These are phyloP conservation scores for Chlorociboria aeruginascens DNA, from an alignment of 495 filamentous ascomycete genomes.

Conservation along the genomic window DNA sequence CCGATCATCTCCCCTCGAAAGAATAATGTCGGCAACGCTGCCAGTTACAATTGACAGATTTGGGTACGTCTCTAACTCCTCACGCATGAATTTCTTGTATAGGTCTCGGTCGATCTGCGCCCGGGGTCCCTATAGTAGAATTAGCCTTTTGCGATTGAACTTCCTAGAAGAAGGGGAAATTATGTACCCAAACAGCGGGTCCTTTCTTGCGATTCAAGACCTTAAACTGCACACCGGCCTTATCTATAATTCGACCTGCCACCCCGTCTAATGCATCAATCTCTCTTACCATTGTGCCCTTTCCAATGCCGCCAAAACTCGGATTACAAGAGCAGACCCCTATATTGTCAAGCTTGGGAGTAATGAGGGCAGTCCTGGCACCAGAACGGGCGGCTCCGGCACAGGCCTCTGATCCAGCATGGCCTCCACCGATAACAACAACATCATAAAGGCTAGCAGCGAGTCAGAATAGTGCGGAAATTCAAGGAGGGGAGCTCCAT, in stretches of 20 bases:
- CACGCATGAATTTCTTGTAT: slow-evolving; percentile 85
- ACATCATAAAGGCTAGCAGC: slow-evolving; percentile 47
- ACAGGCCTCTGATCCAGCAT: slow-evolving; percentile 89
- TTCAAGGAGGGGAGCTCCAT: background rate
- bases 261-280: slow-evolving; percentile 93
- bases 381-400: slow-evolving; percentile 87
- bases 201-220: slow-evolving; percentile 83
- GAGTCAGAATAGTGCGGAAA: background rate
- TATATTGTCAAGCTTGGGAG: slow-evolving; percentile 75
- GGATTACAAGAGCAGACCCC: slow-evolving; percentile 97
- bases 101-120: slow-evolving; percentile 91
- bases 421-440: slow-evolving; percentile 87
- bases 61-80: slow-evolving; percentile 65
- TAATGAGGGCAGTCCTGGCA: slow-evolving; percentile 81
- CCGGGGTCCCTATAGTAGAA: slow-evolving; percentile 49
- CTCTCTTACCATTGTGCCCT: slow-evolving; percentile 91
- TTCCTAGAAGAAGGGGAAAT: background rate
- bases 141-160: background rate
- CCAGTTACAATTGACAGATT: slow-evolving; percentile 71
- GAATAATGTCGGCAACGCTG: slow-evolving; percentile 85
- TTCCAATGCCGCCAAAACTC: slow-evolving; percentile 96
- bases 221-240: slow-evolving; percentile 84
- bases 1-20: slow-evolving; percentile 37
- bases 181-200: slow-evolving; percentile 70
- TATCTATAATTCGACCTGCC: slow-evolving; percentile 81